A percentile compares a stretch with the other conserved stretches of the same genome.
phyloP scores from a whole-genome alignment of 139 green algal species.

The Volvox africanus region DNA sequence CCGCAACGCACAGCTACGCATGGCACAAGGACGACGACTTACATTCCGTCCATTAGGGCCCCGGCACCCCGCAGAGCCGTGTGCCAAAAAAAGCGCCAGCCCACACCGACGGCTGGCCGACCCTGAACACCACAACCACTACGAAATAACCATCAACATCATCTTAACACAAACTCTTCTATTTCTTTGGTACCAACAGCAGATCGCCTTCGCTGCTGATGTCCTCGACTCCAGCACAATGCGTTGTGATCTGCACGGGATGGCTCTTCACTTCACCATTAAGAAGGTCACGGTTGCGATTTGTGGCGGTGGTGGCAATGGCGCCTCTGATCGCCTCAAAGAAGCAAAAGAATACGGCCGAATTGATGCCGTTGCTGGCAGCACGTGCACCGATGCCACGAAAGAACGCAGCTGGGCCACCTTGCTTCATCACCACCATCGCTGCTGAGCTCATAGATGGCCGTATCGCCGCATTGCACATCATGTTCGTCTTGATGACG shows the following conservation, averaged over 20 bases:
- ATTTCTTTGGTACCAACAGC: constrained; percentile 16
- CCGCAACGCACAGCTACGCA: too few relatives aligned
- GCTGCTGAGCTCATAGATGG: constrained; percentile 66
- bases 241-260: neutral
- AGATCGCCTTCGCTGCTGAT: neutral
- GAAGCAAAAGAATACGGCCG: constrained; percentile 90
- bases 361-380: constrained; percentile 87
- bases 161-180: neutral
- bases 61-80: too few relatives aligned
- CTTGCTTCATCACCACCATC: constrained; percentile 19
- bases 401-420: constrained; percentile 70
- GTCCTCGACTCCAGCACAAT: neutral
- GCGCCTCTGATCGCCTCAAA: constrained; percentile 78
- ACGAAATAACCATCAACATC: neutral
- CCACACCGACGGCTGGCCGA: neutral
- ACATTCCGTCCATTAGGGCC: too few relatives aligned
- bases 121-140: neutral
- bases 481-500: constrained; percentile 96
- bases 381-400: constrained; percentile 80
- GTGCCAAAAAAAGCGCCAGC: too few relatives aligned
- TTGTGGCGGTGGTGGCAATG: constrained; percentile 32
- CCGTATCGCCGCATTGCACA: constrained; percentile 77
- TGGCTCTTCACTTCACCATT: neutral
- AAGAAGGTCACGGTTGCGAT: neutral
- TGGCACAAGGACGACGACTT: too few relatives aligned